Evolutionary conservation across 768 basidiomycete genomes (phyloP).

Genomic region (Pleurotus cornucopiae): DNA sequence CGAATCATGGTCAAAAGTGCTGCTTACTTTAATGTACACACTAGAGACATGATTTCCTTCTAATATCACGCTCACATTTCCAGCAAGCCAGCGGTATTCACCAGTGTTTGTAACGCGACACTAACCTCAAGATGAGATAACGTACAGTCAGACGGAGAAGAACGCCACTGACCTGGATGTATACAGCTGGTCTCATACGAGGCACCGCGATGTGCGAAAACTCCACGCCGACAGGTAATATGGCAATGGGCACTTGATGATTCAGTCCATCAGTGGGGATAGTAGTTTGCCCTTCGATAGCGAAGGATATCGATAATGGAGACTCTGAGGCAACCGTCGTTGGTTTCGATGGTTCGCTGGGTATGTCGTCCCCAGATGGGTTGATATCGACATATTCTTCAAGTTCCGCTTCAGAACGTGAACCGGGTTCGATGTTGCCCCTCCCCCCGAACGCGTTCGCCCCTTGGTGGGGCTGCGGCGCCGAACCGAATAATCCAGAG

Average conservation of each 20-base stretch:
- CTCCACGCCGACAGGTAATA: slow-evolving; percentile 40
- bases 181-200: slow-evolving; percentile 42
- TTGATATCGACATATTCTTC: slow-evolving; percentile 29
- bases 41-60: slow-evolving; percentile 57
- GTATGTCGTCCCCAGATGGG: slow-evolving; percentile 11
- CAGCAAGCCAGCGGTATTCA: slow-evolving; percentile 52
- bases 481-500: background rate
- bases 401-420: slow-evolving; percentile 1
- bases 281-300: slow-evolving; percentile 43
- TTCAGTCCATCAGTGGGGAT: slow-evolving; percentile 52
- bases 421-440: background rate
- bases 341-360: slow-evolving; percentile 24
- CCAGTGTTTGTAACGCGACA: slow-evolving; percentile 54
- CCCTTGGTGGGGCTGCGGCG: background rate
- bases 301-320: slow-evolving; percentile 47
- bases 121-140: slow-evolving; percentile 18
- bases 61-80: slow-evolving; percentile 49
- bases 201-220: slow-evolving; percentile 49
- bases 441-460: background rate
- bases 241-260: slow-evolving; percentile 51
- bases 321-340: slow-evolving; percentile 46
- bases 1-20: slow-evolving; percentile 10
- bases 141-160: background rate
- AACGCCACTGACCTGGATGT: slow-evolving; percentile 35
- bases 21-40: slow-evolving; percentile 36